These are phyloP conservation scores for Coemansia sp. DNA, from an alignment of 192 early-diverging fungal species.

Conservation along the genomic window DNA sequence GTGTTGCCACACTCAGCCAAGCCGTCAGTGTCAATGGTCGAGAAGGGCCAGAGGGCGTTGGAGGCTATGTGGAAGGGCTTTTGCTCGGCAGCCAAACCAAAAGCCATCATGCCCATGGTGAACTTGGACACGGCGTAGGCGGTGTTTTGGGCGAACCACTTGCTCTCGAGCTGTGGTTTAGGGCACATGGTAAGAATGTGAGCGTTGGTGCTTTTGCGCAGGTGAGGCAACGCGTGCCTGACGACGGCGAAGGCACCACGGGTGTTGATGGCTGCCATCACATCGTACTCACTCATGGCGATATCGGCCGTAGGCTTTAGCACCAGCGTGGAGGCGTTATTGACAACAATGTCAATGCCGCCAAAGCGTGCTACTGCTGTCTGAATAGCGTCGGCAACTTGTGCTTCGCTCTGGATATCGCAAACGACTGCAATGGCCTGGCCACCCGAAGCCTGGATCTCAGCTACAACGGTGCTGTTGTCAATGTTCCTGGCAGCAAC, in stretches of 20 bases:
- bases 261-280: conserved; percentile 68
- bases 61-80: conserved; percentile 64
- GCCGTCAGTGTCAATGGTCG: conserved; percentile 69
- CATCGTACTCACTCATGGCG: conserved; percentile 58
- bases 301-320: conserved; percentile 60
- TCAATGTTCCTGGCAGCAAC: conserved; percentile 63
- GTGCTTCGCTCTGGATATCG: conserved; percentile 72
- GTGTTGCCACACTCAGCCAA: conserved; percentile 50
- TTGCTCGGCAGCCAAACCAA: conserved; percentile 73
- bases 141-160: conserved; percentile 65
- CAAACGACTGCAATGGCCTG: conserved; percentile 67
- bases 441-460: conserved; percentile 68
- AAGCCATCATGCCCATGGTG: conserved; percentile 69
- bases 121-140: conserved; percentile 64
- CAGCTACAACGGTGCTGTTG: conserved; percentile 58
- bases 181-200: conserved; percentile 75
- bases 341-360: conserved; percentile 79
- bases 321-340: conserved; percentile 69
- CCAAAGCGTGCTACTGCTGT: conserved; percentile 64
- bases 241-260: conserved; percentile 71
- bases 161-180: conserved; percentile 60
- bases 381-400: conserved; percentile 62
- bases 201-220: conserved; percentile 68
- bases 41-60: conserved; percentile 71
- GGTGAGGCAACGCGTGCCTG: conserved; percentile 66